These are phyloP conservation scores for Populus hybrid DNA, from an alignment of 441 rosid species.

Conservation along the genomic window DNA sequence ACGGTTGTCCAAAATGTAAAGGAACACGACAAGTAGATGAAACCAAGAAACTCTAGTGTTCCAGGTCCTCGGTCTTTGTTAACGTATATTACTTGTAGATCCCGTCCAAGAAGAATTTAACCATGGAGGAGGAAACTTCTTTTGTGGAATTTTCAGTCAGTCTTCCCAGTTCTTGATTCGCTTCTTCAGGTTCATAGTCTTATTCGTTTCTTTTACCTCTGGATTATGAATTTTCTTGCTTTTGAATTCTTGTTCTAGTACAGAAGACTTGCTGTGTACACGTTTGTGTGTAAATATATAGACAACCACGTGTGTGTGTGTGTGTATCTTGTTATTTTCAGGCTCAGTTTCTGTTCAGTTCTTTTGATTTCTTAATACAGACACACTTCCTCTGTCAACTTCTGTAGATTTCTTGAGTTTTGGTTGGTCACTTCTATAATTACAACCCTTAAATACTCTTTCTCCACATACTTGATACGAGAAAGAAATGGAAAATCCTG, in stretches of 20 bases:
- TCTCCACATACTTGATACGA: too few species aligned
- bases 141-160: too few species aligned
- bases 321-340: not conserved
- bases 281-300: not conserved
- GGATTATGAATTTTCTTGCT: not conserved
- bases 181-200: conserved; percentile 20
- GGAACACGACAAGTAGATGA: conserved; percentile 5
- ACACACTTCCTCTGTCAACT: not conserved
- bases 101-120: too few species aligned
- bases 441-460: too few species aligned
- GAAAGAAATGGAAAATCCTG: conserved; percentile 22
- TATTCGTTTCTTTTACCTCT: conserved; percentile 4
- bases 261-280: not conserved
- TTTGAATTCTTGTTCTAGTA: conserved; percentile 11
- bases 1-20: not conserved
- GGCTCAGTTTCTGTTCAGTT: not conserved
- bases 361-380: not conserved
- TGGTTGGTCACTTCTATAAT: not conserved
- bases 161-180: not conserved
- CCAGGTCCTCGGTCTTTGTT: not conserved
- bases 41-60: not conserved
- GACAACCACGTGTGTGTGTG: too few species aligned
- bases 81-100: not conserved
- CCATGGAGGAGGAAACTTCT: too few species aligned
- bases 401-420: not conserved